Evolutionary conservation across 345 rosid species (phyloP), one percentile per base, ranked within the genome.

Genomic region (Syzygium aqueum): DNA sequence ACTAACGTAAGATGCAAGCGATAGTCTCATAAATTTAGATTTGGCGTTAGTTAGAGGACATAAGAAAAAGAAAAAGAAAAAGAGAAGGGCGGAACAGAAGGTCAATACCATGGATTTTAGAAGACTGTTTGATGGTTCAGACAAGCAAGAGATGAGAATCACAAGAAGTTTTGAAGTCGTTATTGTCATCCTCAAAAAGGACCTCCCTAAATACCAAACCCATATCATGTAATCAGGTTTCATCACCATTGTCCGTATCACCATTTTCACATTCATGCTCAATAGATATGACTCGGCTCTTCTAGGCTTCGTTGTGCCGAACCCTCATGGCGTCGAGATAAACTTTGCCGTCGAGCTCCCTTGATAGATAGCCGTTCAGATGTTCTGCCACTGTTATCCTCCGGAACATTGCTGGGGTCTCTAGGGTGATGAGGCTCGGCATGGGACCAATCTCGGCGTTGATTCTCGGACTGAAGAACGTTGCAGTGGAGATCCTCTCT

Each of bases 271-370:
- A 0, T 28, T 28, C 40, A 3, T 15, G 9, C 77, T 63, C 77
- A 63, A 28, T 14, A 63, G 77, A 63, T 63, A 28, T 21, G 15
- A 14, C 37, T n/a, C 10, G 30, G 33, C 77, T 28, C 40, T 63
- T 63, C 3, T 28, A 14, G 40, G 77, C 4, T 63, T 63, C 63
- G 5, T 49, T 59, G 7, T 88, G 51, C 56, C 77, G 53, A 56
- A 90, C 80, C 84, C 87, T 90, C 85, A 89, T 43, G 82, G 86
- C 17, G 28, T 90, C 90, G 17, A 90, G 73, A 61, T 61, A 61
- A n/a, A 33, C 30, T 61, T 61, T 61, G 28, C 73, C 73, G 8
- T n/a, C 6, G 8, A 61, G 73, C 33, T 61, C 33, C 33, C 33
- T 61, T n/a, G 33, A n/a, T 13, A n/a, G 73, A n/a, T 61, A 61